Percentiles rank a stretch among this genome's conserved stretches.
These are phyloP conservation scores for Epichloe sylvatica DNA, from an alignment of 2,329 filamentous ascomycete species.

Conservation along the genomic window DNA sequence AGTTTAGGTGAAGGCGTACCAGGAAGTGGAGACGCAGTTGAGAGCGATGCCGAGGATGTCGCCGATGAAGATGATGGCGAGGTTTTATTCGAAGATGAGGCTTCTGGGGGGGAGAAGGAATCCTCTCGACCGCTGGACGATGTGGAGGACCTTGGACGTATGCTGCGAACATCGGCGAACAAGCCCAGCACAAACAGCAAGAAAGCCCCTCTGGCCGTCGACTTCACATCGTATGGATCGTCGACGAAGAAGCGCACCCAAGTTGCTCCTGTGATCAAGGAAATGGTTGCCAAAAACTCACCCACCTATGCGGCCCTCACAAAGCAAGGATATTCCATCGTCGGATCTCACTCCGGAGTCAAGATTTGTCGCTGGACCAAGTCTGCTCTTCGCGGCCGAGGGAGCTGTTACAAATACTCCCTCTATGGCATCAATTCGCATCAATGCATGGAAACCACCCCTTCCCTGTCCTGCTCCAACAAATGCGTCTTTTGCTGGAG, in stretches of 20 bases:
- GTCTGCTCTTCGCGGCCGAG: constrained; percentile 80
- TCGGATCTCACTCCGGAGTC: constrained; percentile 88
- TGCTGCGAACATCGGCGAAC: constrained; percentile 36
- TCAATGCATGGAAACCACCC: constrained; percentile 96
- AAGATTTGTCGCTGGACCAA: constrained; percentile 99
- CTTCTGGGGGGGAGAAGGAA: constrained; percentile 20
- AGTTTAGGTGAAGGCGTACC: constrained; percentile 50
- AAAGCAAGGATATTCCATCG: constrained; percentile 91
- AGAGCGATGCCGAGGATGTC: constrained; percentile 66
- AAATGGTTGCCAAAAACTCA: constrained; percentile 87
- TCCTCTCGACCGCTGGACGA: constrained; percentile 46
- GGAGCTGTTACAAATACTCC: constrained; percentile 94
- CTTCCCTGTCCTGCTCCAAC: constrained; percentile 83
- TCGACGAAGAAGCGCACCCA: constrained; percentile 30
- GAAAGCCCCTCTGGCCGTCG: constrained; percentile 52
- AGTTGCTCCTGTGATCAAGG: constrained; percentile 44
- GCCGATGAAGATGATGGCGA: constrained; percentile 47
- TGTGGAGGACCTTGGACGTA: constrained; percentile 67
- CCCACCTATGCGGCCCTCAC: constrained; percentile 81
- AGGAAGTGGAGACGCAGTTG: constrained; percentile 69
- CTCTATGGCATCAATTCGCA: constrained; percentile 96
- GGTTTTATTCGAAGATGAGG: constrained; percentile 28
- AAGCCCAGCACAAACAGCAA: constrained; percentile 17
- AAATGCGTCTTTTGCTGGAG: constrained; percentile 99
- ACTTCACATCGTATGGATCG: constrained; percentile 66